Evolutionary conservation across 2,329 filamentous ascomycete species (phyloP).

Genomic region (Fusarium falciforme): DNA sequence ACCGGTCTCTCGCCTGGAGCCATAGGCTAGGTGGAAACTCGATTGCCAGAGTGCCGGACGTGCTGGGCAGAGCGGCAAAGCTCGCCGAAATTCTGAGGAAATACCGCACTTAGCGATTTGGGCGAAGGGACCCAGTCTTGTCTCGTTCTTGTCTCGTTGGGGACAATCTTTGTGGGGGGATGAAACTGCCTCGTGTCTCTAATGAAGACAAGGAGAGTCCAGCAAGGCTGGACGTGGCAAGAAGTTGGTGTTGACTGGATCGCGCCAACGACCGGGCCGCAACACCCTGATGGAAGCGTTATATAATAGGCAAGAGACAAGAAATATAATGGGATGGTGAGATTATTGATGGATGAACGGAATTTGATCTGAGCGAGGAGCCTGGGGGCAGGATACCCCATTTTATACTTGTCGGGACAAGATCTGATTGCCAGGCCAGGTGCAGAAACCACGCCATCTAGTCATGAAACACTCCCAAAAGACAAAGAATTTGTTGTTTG

Average conservation of each 20-base stretch:
- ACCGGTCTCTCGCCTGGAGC: neutral
- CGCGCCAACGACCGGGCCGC: accelerated
- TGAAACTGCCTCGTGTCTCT: neutral
- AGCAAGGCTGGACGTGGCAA: neutral
- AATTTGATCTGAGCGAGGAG: neutral
- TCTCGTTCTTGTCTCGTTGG: neutral
- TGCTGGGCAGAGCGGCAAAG: neutral
- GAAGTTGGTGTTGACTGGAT: neutral
- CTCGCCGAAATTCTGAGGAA: neutral
- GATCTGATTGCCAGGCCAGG: neutral
- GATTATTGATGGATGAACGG: neutral
- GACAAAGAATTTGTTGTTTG: neutral
- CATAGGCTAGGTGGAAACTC: neutral
- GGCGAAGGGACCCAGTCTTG: too few species aligned
- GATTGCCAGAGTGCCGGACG: neutral
- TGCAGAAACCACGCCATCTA: neutral
- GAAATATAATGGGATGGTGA: neutral
- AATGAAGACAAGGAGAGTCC: neutral
- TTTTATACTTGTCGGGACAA: neutral
- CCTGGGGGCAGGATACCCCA: neutral
- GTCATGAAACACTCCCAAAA: neutral
- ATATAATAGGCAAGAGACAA: neutral
- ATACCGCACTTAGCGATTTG: neutral
- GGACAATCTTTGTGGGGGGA: neutral
- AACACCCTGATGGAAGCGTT: neutral